These are phyloP conservation scores for Boletus reticuloceps DNA, from an alignment of 768 basidiomycete species.

Conservation along the genomic window DNA sequence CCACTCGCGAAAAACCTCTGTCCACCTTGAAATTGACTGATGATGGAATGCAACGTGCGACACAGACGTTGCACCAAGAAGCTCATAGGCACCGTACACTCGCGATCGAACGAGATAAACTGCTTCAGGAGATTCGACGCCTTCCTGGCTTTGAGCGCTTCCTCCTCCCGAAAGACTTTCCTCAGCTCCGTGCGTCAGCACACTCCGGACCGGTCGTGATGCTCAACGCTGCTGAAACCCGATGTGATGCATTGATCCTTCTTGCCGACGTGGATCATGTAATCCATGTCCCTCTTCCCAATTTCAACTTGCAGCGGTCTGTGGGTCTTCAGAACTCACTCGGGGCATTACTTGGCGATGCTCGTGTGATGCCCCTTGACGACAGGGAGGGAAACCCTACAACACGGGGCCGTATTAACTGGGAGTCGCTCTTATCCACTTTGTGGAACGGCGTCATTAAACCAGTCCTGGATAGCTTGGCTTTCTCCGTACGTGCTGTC, in stretches of 20 bases:
- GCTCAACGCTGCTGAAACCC: neutral
- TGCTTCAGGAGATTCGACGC: neutral
- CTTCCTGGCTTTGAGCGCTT: slow-evolving; percentile 6
- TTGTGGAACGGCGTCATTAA: slow-evolving; percentile 5
- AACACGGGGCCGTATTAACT: neutral
- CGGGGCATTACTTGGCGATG: neutral
- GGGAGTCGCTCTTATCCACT: neutral
- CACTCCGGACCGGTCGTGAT: neutral
- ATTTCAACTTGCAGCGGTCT: neutral
- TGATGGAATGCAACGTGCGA: neutral
- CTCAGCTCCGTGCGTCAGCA: neutral
- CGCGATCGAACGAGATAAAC: slow-evolving; percentile 1
- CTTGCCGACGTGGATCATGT: neutral
- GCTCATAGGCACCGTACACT: neutral
- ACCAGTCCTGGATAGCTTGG: slow-evolving; percentile 1
- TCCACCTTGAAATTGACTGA: neutral
- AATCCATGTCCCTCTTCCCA: slow-evolving; percentile 2
- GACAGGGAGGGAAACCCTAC: neutral
- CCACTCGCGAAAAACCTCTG: neutral
- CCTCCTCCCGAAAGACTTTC: neutral
- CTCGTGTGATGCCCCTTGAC: neutral
- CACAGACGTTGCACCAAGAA: neutral
- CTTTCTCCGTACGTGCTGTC: neutral
- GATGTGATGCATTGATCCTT: slow-evolving; percentile 32
- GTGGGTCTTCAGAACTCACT: neutral